Evolutionary conservation across 2,329 filamentous ascomycete genomes (phyloP).

Genomic region (Emmonsia crescens): DNA sequence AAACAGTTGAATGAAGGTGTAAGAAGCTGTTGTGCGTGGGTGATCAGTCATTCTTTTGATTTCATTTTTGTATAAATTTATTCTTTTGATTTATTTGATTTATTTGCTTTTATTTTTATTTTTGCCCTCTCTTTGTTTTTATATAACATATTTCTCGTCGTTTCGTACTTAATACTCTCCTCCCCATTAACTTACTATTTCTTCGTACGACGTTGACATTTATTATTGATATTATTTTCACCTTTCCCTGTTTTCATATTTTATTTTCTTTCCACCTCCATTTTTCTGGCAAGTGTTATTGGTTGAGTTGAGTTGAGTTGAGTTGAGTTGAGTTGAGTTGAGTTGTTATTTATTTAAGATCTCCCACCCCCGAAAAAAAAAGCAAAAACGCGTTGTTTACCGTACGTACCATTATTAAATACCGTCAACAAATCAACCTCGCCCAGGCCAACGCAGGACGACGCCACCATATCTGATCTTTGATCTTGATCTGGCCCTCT

Average conservation of each 20-base stretch:
- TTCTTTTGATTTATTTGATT: conserved; percentile 10
- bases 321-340: no score
- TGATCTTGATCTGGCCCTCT: conserved; percentile 1
- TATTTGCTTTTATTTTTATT: conserved; percentile 6
- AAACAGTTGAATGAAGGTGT: conserved; percentile 9
- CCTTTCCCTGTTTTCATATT: background rate
- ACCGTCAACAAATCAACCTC: background rate
- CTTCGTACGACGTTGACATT: background rate
- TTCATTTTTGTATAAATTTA: conserved; percentile 7
- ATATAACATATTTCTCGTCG: background rate
- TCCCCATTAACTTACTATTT: background rate
- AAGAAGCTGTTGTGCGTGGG: conserved; percentile 9
- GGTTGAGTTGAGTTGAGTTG: no score
- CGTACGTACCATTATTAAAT: background rate
- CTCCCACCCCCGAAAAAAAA: no score
- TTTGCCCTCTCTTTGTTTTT: background rate
- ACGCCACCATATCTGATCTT: no score
- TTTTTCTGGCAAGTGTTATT: no score
- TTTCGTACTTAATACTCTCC: background rate
- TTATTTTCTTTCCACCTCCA: background rate
- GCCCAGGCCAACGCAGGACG: background rate
- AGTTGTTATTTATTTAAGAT: no score
- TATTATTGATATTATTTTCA: background rate
- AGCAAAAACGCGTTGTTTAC: background rate
- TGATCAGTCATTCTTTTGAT: conserved; percentile 16